phyloP scores from a whole-genome alignment of 805 yeast species.

The Saccharomycopsis vini region DNA sequence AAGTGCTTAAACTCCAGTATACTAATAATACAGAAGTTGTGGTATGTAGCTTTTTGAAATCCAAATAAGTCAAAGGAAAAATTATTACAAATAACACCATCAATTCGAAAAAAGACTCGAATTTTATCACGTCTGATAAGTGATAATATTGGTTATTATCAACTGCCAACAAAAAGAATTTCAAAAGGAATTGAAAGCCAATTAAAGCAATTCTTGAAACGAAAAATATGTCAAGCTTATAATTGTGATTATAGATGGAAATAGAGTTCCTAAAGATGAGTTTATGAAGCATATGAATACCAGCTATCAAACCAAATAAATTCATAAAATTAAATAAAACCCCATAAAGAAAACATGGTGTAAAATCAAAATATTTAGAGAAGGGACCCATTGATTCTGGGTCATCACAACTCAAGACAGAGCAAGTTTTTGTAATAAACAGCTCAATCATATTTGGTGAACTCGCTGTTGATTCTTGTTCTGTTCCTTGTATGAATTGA shows the following conservation, averaged over 20 bases:
- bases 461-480: no score
- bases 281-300: conserved; percentile 30
- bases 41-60: conserved; percentile 54
- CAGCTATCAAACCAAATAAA: conserved; percentile 35
- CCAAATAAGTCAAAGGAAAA: conserved; percentile 54
- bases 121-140: conserved; percentile 20
- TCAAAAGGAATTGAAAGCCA: conserved; percentile 25
- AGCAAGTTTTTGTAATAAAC: no score
- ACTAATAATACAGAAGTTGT: conserved; percentile 62
- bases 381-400: conserved; percentile 37
- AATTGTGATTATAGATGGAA: conserved; percentile 21
- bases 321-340: conserved; percentile 35
- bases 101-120: conserved; percentile 32
- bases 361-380: conserved; percentile 42
- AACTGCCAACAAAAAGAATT: conserved; percentile 21
- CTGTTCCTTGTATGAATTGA: no score
- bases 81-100: conserved; percentile 41
- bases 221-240: conserved; percentile 30
- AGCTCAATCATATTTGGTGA: no score
- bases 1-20: conserved; percentile 59
- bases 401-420: neutral
- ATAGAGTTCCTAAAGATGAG: conserved; percentile 15
- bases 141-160: conserved; percentile 20
- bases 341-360: conserved; percentile 55
- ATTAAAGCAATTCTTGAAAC: conserved; percentile 28